Base-by-base conservation (phyloP, 73 alveolate genomes). In the Paraurostyla sp. region DNA sequence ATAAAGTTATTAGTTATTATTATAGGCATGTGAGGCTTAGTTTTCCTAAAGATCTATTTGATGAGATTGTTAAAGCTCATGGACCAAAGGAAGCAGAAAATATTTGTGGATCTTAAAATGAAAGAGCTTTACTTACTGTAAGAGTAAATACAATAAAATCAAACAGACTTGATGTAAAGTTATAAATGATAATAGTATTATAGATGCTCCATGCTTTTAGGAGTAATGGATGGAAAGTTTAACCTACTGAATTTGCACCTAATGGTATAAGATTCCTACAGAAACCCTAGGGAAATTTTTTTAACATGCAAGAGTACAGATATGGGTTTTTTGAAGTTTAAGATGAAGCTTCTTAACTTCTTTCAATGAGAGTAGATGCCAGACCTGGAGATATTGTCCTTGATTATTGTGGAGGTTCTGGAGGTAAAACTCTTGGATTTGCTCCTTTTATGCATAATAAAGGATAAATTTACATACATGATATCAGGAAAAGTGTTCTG, bases 281-380 rank as follows among this genome's bases (percentile, higher is more conserved):
- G 25, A 88, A 69, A 45, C 94, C 94, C 32, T 52, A 92, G 52
- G 95, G 76, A 40, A 95, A 92, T 75, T 90, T 95, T 73, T 92
- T 59, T 57, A 81, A 49, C 33, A 42, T 94, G 76, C 59, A 83
- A 45, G 96, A 95, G 82, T 95, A 46, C 87, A 90, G 76, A 71
- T 57, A 87, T 20, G 98, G 98, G 22, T 46, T 43, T 30, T 95
- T 95, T 71, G 98, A 95, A 83, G 92, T 95, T 25, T 80, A 95
- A 59, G 97, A 95, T 82, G 98, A 95, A 83, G 98, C 94, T 4
- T 76, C 94, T 32, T 80, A 95, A 85, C 76, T 95, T 29, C 83
- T 92, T 36, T 95, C 98, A 20, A 80, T 92, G 83, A 92, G 97
- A 73, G 97, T 95, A 4, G 92, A 95, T 58, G 93, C 96, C 25